phyloP scores from a whole-genome alignment of 2,329 filamentous ascomycete genomes.

The Apiospora koreana region DNA sequence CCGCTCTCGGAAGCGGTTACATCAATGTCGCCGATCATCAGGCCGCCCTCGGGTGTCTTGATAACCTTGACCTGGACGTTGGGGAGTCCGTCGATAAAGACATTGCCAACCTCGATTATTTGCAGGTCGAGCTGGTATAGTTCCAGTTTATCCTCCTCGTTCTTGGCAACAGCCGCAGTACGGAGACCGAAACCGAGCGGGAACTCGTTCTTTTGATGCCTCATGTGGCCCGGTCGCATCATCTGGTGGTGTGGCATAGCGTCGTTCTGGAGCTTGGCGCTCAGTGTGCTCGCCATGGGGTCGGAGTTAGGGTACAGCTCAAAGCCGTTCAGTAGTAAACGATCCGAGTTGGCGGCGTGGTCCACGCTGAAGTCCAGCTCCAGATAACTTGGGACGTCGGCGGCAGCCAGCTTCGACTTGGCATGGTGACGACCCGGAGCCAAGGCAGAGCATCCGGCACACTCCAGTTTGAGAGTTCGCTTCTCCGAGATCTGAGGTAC shows the following conservation, averaged over 20 bases:
- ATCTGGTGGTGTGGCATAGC: slow-evolving; percentile 14
- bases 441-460: slow-evolving; percentile 27
- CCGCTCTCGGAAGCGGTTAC: slow-evolving; percentile 32
- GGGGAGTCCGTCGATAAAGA: slow-evolving; percentile 55
- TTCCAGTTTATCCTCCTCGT: slow-evolving; percentile 52
- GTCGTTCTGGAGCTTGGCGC: slow-evolving; percentile 47
- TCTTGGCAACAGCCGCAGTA: slow-evolving; percentile 43
- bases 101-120: slow-evolving; percentile 60
- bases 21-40: slow-evolving; percentile 55
- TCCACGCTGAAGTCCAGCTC: slow-evolving; percentile 57
- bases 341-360: slow-evolving; percentile 41
- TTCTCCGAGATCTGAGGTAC: slow-evolving; percentile 21
- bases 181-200: slow-evolving; percentile 52
- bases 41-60: slow-evolving; percentile 54
- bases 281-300: slow-evolving; percentile 44
- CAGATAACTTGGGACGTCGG: slow-evolving; percentile 44
- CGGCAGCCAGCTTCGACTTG: slow-evolving; percentile 14
- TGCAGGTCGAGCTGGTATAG: slow-evolving; percentile 57
- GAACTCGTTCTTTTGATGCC: slow-evolving; percentile 25
- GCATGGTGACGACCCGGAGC: slow-evolving; percentile 18
- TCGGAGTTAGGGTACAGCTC: slow-evolving; percentile 59
- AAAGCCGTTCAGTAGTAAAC: slow-evolving; percentile 59
- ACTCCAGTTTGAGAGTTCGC: slow-evolving; percentile 29
- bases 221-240: slow-evolving; percentile 24
- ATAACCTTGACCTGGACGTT: slow-evolving; percentile 62